Base-by-base conservation (phyloP, 2,329 filamentous ascomycete species). In the Colletotrichum spaethianum region DNA sequence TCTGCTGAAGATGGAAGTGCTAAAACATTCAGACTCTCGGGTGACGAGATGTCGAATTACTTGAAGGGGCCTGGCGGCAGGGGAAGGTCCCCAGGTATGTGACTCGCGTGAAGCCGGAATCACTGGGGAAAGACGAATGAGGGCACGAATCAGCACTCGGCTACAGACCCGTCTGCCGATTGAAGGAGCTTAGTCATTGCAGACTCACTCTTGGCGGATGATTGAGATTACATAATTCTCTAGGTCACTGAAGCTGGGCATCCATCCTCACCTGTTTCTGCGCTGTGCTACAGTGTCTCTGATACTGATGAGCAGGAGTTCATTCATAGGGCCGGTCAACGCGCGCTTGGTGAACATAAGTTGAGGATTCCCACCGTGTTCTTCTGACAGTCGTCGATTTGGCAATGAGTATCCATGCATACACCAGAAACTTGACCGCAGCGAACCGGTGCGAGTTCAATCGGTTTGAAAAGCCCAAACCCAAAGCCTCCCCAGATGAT, bases 71-170 rank as follows among this genome's bases (percentile, higher is more conserved):
- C 42, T 18, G 8, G 56, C 65, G 36, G 23, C 20, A 57, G 55
- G 31, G 52, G 16, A n/a, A n/a, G 12, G 14, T 26, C 42, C 50
- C 28, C 48, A 20, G 63, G 56, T 55, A 23, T 57, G 69, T 60
- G 65, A 69, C 59, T 69, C 69, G 70, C 46, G 70, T 72, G 70
- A 72, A 72, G 65, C 65, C 70, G 70, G 70, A 64, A 64, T 70
- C 42, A 40, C 60, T 64, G 70, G 70, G 70, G 70, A 70, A 62
- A 53, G 11, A 8, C 33, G 65, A 69, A 59, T 69, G 70, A 72
- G 70, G 70, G 70, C 70, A 72, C 70, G 70, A 72, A 72, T 72
- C 70, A 72, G 70, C 65, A 53, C 23, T 36, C 36, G 57, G 59
- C 65, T 67, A 72, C 40, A 31, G 70, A 61, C 59, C 70, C 70